These are phyloP conservation scores for Taphrina communis DNA, from an alignment of 1,139 yeast genomes.

Conservation along the genomic window DNA sequence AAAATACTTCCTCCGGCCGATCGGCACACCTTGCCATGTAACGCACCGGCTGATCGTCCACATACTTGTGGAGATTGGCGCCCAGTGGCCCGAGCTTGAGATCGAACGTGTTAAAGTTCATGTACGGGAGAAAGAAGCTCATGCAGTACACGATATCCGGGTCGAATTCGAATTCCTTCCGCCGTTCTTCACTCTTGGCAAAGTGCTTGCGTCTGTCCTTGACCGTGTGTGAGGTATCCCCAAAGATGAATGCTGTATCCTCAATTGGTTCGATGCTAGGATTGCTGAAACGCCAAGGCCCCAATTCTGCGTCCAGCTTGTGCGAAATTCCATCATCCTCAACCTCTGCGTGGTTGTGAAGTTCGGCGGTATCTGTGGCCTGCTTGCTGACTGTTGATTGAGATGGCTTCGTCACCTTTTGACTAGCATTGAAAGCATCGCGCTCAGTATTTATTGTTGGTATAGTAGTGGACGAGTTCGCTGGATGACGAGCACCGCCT, in stretches of 20 bases:
- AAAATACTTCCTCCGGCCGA: constrained; percentile 36
- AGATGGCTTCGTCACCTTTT: neutral
- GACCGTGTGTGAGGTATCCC: constrained; percentile 37
- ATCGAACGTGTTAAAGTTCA: constrained; percentile 43
- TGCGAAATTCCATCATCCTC: constrained; percentile 27
- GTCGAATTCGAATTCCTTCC: constrained; percentile 40
- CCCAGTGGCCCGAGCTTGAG: constrained; percentile 42
- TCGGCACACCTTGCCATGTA: constrained; percentile 41
- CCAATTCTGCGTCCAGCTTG: constrained; percentile 35
- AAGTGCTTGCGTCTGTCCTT: constrained; percentile 43
- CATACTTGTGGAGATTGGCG: constrained; percentile 46
- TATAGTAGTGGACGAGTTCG: neutral
- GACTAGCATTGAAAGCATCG: neutral
- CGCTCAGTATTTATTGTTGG: neutral
- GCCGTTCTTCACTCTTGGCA: constrained; percentile 31
- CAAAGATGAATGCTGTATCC: constrained; percentile 42
- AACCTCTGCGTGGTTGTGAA: neutral
- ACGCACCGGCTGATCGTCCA: constrained; percentile 44
- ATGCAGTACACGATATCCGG: constrained; percentile 43
- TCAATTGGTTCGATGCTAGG: constrained; percentile 43
- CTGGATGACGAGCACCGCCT: neutral
- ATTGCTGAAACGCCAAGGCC: constrained; percentile 43
- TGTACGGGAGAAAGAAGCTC: constrained; percentile 43
- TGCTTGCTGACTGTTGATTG: neutral
- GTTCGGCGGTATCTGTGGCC: neutral